Evolutionary conservation across 1,284 basidiomycete genomes (phyloP), one percentile per base, ranked within the genome.

Genomic region (Ceratobasidium sp.): DNA sequence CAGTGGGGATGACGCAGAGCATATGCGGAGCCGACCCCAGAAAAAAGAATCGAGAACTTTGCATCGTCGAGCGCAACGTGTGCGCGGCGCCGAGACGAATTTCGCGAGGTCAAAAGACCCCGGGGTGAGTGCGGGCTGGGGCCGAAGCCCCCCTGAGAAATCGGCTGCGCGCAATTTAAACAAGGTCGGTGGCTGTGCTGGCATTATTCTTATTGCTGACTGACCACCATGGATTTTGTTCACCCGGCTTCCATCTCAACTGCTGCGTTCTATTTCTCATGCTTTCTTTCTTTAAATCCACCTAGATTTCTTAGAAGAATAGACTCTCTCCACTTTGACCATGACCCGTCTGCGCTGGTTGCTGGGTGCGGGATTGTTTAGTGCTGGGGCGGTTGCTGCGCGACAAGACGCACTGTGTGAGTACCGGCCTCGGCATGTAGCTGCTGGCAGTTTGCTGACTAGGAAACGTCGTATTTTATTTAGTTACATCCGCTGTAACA

Each of bases 401-500:
- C 64, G 64, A 20, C 32, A 13, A 2, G 50, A 67, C 25, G 29
- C 52, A 15, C 31, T 67, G 2, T 67, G 64, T 67, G 40, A 67
- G 52, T 64, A 10, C 20, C 32, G 13, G 35, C 15, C 29, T 67
- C 35, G 49, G 45, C 45, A n/a, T 32, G 27, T 7, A 25, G 3
- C 31, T 3, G 8, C 45, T 27, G 29, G n/a, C n/a, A n/a, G n/a
- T n/a, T n/a, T 10, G 43, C 42, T 60, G 29, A 60, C 29, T 34
- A 35, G 1, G n/a, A 22, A 25, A 20, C 42, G 31, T 64, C 49
- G 49, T 62, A 17, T 17, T 40, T 22, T 32, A 43, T 12, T 20
- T 74, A 90, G 89, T 89, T 78, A 93, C 93, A 43, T 92, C 92
- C 49, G 91, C 92, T 62, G 92, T 95, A 73, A 90, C 92, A 20